Conservation (phyloP, 2,329 filamentous ascomycete species). For the Cladosporium austrohemisphaericum region DNA sequence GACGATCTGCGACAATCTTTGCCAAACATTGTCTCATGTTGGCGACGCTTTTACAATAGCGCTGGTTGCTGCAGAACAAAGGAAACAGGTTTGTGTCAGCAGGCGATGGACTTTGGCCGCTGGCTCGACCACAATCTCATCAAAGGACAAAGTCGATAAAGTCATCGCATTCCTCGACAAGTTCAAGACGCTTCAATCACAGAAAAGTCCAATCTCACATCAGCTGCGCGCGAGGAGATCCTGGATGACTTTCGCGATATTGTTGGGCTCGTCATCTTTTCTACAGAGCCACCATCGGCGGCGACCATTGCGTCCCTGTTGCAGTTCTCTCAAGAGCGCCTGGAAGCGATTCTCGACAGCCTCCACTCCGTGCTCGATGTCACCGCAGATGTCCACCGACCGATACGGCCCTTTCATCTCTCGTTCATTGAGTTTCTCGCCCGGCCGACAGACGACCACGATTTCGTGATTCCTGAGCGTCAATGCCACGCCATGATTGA, state of each 20-base stretch:
- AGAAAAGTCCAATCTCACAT: conserved; percentile 18
- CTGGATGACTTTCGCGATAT: conserved; percentile 24
- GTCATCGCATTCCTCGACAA: not conserved
- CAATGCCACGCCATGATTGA: conserved; percentile 18
- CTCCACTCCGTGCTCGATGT: conserved; percentile 28
- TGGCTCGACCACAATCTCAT: not conserved
- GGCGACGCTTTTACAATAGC: not conserved
- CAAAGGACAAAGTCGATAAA: not conserved
- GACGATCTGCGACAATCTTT: not conserved
- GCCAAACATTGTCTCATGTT: not conserved
- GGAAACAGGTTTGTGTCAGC: not conserved
- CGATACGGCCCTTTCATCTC: conserved; percentile 25
- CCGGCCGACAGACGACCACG: conserved; percentile 1
- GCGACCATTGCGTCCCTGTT: conserved; percentile 21
- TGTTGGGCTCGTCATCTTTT: conserved; percentile 23
- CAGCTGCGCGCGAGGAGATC: conserved; percentile 30
- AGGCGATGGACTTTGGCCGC: not conserved
- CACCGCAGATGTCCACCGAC: conserved; percentile 16
- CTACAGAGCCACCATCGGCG: conserved; percentile 21
- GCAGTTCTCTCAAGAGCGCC: conserved; percentile 9
- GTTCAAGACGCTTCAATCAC: no score
- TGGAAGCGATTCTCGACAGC: conserved; percentile 18
- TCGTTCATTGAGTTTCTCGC: conserved; percentile 30
- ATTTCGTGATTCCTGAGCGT: conserved; percentile 20
- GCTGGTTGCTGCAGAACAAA: not conserved